Evolutionary conservation across 1,139 yeast species (phyloP), one percentile per base, ranked within the genome.

Genomic region (Protomyces inouyei): DNA sequence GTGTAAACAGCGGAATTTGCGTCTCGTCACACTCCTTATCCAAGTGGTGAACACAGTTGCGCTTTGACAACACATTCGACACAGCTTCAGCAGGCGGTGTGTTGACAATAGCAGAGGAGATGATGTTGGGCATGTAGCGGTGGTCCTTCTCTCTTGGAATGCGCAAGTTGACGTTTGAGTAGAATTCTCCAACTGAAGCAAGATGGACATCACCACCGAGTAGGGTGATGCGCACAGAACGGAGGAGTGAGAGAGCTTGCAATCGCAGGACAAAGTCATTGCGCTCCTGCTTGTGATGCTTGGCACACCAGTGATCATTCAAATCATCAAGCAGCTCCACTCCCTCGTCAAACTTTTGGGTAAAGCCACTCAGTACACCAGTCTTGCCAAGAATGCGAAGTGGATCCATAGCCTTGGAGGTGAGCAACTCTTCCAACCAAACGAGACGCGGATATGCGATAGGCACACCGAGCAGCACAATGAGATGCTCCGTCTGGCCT

Each of bases 191-290:
- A 68, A 91, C 77, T 65, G 93, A 87, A 65, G 93, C 86, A 71
- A 92, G 80, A 76, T 93, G 98, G 59, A 93, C 98, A 73, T 93
- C 98, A 32, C 98, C 98, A 8, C 93, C 84, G 53, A 93, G 78
- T 67, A 93, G 85, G 6, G 98, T 90, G 65, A 92, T 76, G 70
- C 98, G 81, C 3, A 88, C 84, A 3, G 86, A 85, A 69, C 82
- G 75, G 32, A 76, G 70, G 45, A 87, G 82, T 3, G 93, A 90
- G 71, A 88, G 83, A 59, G 82, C 82, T 69, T 84, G 83, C 59
- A 89, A 77, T 61, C 78, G 77, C 61, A 79, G 78, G 54, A 88
- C 76, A 61, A 90, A 77, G 68, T 73, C 74, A 74, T 89, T 89
- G 67, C 97, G 81, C 75, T 90, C 97, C 63, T 77, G 76, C 74